Conservation (phyloP, 139 green algal genomes). For the Chlamydomonas eustigma region DNA sequence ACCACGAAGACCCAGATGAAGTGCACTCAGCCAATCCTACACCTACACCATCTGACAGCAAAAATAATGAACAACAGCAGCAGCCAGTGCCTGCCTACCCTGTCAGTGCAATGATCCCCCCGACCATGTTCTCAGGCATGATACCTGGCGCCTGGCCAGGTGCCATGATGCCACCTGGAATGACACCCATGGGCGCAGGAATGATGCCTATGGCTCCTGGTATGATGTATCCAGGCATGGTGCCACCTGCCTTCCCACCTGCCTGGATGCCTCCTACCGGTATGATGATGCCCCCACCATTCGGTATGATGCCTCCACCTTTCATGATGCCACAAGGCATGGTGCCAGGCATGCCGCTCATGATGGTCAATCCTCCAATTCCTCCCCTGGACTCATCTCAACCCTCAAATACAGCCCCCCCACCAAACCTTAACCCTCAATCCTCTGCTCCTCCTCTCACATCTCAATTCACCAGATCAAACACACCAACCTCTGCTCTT, state of each 20-base stretch:
- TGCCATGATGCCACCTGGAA: not conserved
- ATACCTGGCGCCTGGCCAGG: not conserved
- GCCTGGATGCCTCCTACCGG: not conserved
- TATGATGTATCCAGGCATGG: not conserved
- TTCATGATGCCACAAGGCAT: not conserved
- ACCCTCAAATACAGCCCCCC: not conserved
- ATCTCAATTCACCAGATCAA: not conserved
- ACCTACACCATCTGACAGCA: not conserved
- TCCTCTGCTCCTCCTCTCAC: not conserved
- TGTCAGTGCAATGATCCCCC: not conserved
- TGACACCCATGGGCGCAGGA: not conserved
- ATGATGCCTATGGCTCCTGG: not conserved
- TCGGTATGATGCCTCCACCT: not conserved
- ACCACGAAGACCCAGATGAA: not conserved
- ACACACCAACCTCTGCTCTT: not conserved
- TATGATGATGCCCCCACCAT: not conserved
- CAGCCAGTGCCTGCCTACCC: not conserved
- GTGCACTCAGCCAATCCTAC: not conserved
- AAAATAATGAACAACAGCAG: not conserved
- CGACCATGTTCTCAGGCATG: not conserved
- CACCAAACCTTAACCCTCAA: not conserved
- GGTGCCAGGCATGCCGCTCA: constrained; percentile 3
- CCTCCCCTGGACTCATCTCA: no score
- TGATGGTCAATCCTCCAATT: no score
- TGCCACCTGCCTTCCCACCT: not conserved